phyloP scores from a whole-genome alignment of 2,329 filamentous ascomycete species.

The Metarhizium brunneum region DNA sequence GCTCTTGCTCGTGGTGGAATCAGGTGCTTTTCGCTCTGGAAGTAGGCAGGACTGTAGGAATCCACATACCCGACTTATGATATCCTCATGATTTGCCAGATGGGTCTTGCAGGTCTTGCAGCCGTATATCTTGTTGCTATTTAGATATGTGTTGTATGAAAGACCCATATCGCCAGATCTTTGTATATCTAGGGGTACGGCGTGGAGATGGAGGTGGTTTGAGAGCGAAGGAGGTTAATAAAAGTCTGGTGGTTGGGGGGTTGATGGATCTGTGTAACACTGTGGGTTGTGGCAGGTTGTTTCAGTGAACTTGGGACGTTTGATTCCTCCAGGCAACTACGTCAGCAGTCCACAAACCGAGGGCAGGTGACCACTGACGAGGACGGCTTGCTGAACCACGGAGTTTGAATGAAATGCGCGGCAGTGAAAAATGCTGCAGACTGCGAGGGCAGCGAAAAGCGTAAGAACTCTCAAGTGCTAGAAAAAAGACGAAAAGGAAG shows the following conservation, averaged over 20 bases:
- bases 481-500: neutral
- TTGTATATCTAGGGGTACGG: neutral
- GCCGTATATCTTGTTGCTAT: constrained; percentile 78
- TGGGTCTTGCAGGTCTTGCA: constrained; percentile 96
- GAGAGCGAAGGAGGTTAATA: too few species aligned
- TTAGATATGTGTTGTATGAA: constrained; percentile 84
- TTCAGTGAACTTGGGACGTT: neutral
- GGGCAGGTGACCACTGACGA: too few species aligned
- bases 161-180: constrained; percentile 58
- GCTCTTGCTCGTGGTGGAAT: neutral
- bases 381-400: neutral
- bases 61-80: constrained; percentile 75
- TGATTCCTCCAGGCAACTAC: too few species aligned
- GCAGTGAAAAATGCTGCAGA: neutral
- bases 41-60: neutral
- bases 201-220: neutral
- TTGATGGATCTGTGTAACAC: too few species aligned
- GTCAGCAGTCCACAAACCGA: too few species aligned
- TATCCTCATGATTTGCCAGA: constrained; percentile 89
- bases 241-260: too few species aligned
- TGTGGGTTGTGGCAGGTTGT: too few species aligned
- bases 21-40: neutral
- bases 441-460: neutral
- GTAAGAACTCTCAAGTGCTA: neutral
- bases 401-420: neutral